These are phyloP conservation scores for Podaxis sp. DNA, from an alignment of 768 basidiomycete genomes.

Conservation along the genomic window DNA sequence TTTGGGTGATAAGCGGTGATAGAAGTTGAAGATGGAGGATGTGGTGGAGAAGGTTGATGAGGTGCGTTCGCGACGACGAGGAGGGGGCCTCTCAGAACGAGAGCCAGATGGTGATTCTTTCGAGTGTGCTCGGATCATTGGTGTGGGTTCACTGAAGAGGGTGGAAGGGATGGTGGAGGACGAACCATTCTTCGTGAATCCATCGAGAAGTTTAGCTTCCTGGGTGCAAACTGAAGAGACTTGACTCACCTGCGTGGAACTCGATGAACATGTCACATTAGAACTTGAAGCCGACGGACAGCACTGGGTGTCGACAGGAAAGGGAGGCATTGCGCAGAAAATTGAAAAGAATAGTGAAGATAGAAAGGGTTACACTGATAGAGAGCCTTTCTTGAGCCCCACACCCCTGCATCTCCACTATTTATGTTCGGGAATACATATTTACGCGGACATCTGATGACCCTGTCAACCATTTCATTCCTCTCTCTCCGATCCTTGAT, in stretches of 20 bases:
- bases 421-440: not conserved
- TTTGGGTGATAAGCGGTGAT: not conserved
- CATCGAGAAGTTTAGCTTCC: not conserved
- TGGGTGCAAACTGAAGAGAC: not conserved
- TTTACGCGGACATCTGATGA: no score
- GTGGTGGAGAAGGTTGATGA: not conserved
- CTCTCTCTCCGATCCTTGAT: no score
- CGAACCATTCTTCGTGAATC: not conserved
- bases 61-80: not conserved
- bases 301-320: not conserved
- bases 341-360: not conserved
- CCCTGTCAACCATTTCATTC: no score
- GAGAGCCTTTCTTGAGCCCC: not conserved
- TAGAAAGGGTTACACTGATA: not conserved
- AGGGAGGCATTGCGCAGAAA: not conserved
- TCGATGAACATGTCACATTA: not conserved
- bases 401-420: not conserved
- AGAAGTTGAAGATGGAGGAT: not conserved
- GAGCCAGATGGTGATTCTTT: not conserved
- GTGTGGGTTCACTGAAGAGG: not conserved
- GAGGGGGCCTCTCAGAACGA: not conserved
- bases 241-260: not conserved
- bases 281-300: not conserved
- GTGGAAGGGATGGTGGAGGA: not conserved
- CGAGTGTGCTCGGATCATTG: not conserved